Conservation (phyloP, 768 basidiomycete species). For the Russula compacta region DNA sequence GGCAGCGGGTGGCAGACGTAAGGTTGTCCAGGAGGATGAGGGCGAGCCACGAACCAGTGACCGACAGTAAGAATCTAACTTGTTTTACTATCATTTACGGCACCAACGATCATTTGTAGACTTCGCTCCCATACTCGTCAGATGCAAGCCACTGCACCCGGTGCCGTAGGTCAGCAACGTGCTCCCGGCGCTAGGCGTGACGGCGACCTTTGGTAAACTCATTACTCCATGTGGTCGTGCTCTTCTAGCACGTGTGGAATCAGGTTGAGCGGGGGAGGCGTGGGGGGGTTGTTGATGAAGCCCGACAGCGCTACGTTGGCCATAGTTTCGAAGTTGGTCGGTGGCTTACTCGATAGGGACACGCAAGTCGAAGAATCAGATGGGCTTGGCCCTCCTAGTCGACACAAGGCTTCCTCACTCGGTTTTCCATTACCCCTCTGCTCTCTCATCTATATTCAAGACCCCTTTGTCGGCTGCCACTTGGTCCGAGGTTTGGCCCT, state of each 20-base stretch:
- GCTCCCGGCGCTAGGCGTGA: slow-evolving; percentile 32
- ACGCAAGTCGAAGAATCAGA: slow-evolving; percentile 22
- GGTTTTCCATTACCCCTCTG: slow-evolving; percentile 6
- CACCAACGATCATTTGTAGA: slow-evolving; percentile 34
- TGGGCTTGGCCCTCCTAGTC: slow-evolving; percentile 10
- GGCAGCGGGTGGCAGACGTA: slow-evolving; percentile 53
- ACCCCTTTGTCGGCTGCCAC: slow-evolving; percentile 16
- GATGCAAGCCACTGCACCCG: slow-evolving; percentile 50
- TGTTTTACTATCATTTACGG: slow-evolving; percentile 15
- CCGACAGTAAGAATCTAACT: slow-evolving; percentile 56
- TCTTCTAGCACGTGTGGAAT: slow-evolving; percentile 35
- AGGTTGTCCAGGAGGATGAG: slow-evolving; percentile 79
- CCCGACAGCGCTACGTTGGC: slow-evolving; percentile 28
- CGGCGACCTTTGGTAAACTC: slow-evolving; percentile 40
- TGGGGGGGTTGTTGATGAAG: slow-evolving; percentile 28
- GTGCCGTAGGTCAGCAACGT: slow-evolving; percentile 39
- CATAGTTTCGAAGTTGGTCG: slow-evolving; percentile 31
- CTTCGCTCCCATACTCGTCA: slow-evolving; percentile 84
- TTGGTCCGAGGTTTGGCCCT: slow-evolving; percentile 13
- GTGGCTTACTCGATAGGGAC: slow-evolving; percentile 31
- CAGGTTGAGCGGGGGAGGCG: slow-evolving; percentile 38
- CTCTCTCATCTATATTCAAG: slow-evolving; percentile 4
- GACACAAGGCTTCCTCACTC: slow-evolving; percentile 4
- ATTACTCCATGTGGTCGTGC: slow-evolving; percentile 13
- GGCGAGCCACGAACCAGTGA: slow-evolving; percentile 68